Conservation (phyloP, 169 alveolate species). For the Theileria luwenshuni region DNA sequence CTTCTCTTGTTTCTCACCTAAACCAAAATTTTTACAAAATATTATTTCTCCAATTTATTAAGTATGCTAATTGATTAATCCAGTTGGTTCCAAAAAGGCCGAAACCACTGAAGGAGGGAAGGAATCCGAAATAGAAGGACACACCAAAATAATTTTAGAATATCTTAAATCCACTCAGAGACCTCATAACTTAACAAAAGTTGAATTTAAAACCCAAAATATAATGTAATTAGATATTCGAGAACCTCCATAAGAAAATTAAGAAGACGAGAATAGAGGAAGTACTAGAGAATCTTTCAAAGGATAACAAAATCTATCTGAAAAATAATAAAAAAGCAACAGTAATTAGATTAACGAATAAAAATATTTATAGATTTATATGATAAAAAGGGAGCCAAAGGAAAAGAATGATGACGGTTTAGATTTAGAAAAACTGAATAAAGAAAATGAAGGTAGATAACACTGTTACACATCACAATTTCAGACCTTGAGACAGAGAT, state of each 20-base stretch:
- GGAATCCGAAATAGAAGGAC: background rate
- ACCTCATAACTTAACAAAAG: background rate
- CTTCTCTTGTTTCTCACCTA: background rate
- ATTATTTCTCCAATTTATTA: background rate
- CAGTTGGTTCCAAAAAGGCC: background rate
- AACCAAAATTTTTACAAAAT: background rate
- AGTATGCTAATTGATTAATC: background rate
- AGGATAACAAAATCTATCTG: conserved; percentile 1
- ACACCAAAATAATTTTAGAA: background rate
- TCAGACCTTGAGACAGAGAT: background rate
- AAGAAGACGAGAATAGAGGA: background rate
- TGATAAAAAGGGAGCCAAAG: conserved; percentile 1
- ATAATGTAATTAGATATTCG: background rate
- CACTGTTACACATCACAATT: background rate
- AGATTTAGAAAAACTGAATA: background rate
- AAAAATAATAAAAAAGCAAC: background rate
- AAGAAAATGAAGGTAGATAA: background rate
- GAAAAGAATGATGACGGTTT: background rate
- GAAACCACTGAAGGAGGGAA: background rate
- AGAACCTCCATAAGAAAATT: background rate
- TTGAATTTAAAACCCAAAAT: background rate
- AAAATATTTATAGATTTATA: conserved; percentile 2
- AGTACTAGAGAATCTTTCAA: background rate
- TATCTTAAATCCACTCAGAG: background rate
- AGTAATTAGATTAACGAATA: background rate